A percentile compares a stretch with the other conserved stretches of the same genome.
Conservation (phyloP, 352 stramenopile genomes). For the Peronospora belbahrii region DNA sequence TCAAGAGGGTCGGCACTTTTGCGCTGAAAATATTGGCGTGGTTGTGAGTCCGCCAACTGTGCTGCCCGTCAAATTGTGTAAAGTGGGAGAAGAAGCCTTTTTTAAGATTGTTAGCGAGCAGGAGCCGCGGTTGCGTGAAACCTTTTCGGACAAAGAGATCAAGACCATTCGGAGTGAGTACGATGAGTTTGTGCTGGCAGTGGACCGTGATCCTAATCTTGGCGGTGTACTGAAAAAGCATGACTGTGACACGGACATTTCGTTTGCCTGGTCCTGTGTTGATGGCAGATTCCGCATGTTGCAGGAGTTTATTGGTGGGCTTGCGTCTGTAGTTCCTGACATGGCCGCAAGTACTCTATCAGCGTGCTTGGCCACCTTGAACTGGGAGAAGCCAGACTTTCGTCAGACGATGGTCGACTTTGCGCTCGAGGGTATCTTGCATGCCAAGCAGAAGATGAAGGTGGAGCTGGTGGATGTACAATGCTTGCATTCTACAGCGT, state of each 20-base stretch:
- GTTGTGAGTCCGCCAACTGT: conserved; percentile 38
- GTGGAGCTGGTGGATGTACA: conserved; percentile 54
- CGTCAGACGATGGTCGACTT: conserved; percentile 54
- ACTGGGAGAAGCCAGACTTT: conserved; percentile 64
- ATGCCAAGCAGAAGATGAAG: conserved; percentile 57
- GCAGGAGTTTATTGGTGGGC: conserved; percentile 49
- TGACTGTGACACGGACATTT: conserved; percentile 44
- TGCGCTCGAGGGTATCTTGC: conserved; percentile 53
- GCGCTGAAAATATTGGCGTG: conserved; percentile 29
- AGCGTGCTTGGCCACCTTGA: conserved; percentile 34
- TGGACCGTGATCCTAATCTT: conserved; percentile 45
- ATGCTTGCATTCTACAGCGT: conserved; percentile 17
- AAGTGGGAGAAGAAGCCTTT: conserved; percentile 52
- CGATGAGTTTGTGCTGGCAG: conserved; percentile 36
- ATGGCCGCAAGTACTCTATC: conserved; percentile 25
- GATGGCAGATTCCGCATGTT: conserved; percentile 39
- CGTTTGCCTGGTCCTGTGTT: conserved; percentile 57
- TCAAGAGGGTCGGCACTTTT: conserved; percentile 45
- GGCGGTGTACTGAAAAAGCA: conserved; percentile 49
- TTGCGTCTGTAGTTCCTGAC: conserved; percentile 40
- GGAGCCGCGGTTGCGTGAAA: conserved; percentile 34
- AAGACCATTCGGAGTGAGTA: conserved; percentile 40
- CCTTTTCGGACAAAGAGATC: conserved; percentile 36
- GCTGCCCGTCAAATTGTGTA: conserved; percentile 39
- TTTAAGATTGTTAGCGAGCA: conserved; percentile 33